Base-by-base conservation (phyloP, 2,329 filamentous ascomycete genomes). In the Phialophora verrucosa region DNA sequence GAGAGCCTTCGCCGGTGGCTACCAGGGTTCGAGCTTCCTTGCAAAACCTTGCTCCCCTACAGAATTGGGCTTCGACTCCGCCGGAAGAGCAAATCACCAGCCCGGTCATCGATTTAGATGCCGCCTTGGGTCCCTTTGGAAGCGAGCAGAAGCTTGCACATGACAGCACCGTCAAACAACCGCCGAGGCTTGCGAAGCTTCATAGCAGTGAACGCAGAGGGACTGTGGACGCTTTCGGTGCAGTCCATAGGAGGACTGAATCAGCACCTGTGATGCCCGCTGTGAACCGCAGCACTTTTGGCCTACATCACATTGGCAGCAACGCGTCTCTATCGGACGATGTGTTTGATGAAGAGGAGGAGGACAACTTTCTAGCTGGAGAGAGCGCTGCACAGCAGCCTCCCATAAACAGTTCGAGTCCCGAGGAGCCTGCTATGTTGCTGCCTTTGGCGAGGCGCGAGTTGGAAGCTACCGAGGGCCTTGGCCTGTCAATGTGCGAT, bases 91-190 rank as follows among this genome's bases (percentile, higher is more conserved):
- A 96, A 66, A 77, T 86, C 2, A 85, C 89, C 60, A 91, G 88
- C 74, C 89, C 91, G 7, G 90, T 97, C 77, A 96, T 99, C 69
- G 95, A 99, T 77, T 82, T 99, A 50, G 95, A 99, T 79, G 94
- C 93, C 20, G 95, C 94, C 29, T 84, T 98, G 1, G 93, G 93
- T 1, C 93, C 94, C 0, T 96, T 97, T 78, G 95, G 96, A 73
- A 96, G 93, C 0, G 79, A 81, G 7, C 79, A 80, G 59, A 78
- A 79, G 72, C 59, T 70, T 27, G 75, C 76, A n/a, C 73, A 75
- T 20, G 71, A 74, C 25, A 72, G 70, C 42, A 70, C 73, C 65
- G 20, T 29, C 44, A 62, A 58, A 59, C 66, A 60, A 27, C 68
- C 74, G 2, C 79, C 76, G 62, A 76, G 78, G 6, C 79, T 81